Base-by-base conservation (phyloP, 176 grass and related monocot genomes). In the Oryza coarctata region DNA sequence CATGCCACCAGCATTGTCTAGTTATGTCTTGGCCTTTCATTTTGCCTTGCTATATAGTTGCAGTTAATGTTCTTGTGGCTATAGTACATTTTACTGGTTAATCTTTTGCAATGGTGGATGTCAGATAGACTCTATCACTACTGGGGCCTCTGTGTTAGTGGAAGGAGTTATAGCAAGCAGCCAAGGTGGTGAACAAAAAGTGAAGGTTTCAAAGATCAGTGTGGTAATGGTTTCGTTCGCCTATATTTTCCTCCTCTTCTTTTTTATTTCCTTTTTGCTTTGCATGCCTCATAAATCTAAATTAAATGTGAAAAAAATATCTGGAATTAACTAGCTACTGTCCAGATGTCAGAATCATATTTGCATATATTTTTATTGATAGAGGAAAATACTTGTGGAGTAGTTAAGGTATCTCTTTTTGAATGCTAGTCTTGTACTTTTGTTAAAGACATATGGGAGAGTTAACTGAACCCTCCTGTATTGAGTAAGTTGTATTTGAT, bases 141-240 rank as follows among this genome's bases (percentile, higher is more conserved):
- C 90, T 5, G 95, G 95, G 7, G 82, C 92, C 76, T 98, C 95
- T 81, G 88, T 98, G 71, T 45, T 94, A 79, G 87, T 98, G 68
- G 92, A 94, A 70, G 95, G 95, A 60, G 77, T 85, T 80, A 87
- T 98, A 22, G 86, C 90, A 77, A 87, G 86, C 58, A 98, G 95
- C 87, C 95, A 98, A 89, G 95, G 95, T 1, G 76, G 88, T 77
- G 95, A 98, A 86, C 95, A 98, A 81, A 98, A 94, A 86, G 87
- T 98, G 85, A 95, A 94, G 79, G 92, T 95, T 76, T 87, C 95
- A 75, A 90, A 82, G 77, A 91, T 98, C 61, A 66, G 73, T 65
- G 29, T 93, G 95, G 95, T 98, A 94, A 90, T 63, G 65, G 10
- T 32, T 82, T 75, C 38, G 45, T 71, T 84, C 77, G 26, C 26